Evolutionary conservation across 352 stramenopile genomes (phyloP), one percentile per base, ranked within the genome.

Genomic region (Phytophthora pisi): DNA sequence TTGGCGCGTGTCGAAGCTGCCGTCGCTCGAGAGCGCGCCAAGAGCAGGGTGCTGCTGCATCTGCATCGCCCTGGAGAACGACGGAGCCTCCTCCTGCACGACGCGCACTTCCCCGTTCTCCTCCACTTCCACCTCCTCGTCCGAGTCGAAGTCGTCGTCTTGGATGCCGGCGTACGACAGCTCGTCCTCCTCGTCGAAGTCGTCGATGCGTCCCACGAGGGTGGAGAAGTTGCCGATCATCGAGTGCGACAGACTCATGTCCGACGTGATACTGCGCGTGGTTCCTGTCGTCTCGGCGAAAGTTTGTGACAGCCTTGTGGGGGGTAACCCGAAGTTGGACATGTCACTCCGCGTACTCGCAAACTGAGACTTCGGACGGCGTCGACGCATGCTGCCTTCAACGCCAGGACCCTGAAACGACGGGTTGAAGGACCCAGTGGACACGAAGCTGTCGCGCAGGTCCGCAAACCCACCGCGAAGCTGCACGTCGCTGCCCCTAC

Each of bases 141-240:
- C 63, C 31, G 64, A 69, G 46, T 79, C 66, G 36, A 70, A 67
- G 30, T 77, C 70, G 18, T 78, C 74, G 49, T 77, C 70, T 20
- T 74, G 60, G 28, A 82, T 72, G n/a, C 70, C 70, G 15, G 63
- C 68, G 52, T 76, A 81, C n/a, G 59, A 76, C 36, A 74, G 46
- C 15, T 75, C 69, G 42, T 86, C 78, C 30, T 86, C 81, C 31
- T 89, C 81, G 5, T 86, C 52, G 0, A 83, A 58, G 45, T 93
- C 84, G 61, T 93, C 85, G 62, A 91, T 79, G 0, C 78, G 67
- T 1, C 81, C 74, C 30, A 91, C 82, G 6, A 91, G 54, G 15
- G 80, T 78, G 45, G 85, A 89, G 59, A 92, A 93, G 38, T 86
- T 93, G 16, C 82, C 83, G 20, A 91, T 75, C 77, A 93, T 91